Percentiles rank a stretch among this genome's conserved stretches.
phyloP scores from a whole-genome alignment of 768 basidiomycete genomes.

The Pisolithus microcarpus region DNA sequence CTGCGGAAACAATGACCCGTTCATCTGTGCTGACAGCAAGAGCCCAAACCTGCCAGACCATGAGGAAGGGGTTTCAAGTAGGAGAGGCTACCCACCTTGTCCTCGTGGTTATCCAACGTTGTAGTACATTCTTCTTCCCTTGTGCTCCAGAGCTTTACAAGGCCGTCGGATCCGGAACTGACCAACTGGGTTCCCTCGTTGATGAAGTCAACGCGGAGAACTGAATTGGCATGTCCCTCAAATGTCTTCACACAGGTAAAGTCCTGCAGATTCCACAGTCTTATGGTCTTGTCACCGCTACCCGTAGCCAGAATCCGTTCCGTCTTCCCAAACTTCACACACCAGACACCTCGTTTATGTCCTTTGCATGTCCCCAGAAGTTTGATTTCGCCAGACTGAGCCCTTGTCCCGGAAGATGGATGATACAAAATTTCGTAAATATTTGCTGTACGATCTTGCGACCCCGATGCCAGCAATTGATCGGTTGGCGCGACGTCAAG shows the following conservation, averaged over 20 bases:
- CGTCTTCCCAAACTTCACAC: conserved; percentile 76
- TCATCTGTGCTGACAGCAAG: conserved; percentile 79
- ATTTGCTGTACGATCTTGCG: conserved; percentile 93
- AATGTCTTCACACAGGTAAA: conserved; percentile 93
- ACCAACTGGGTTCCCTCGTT: conserved; percentile 79
- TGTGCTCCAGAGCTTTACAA: conserved; percentile 95
- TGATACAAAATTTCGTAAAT: conserved; percentile 70
- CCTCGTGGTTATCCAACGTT: conserved; percentile 96
- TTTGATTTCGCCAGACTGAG: conserved; percentile 62
- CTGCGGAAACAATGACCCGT: conserved; percentile 81
- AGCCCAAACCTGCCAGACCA: conserved; percentile 81
- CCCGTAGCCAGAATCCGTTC: conserved; percentile 87
- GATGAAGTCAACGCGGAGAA: conserved; percentile 87
- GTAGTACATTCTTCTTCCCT: conserved; percentile 78
- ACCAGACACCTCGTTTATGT: conserved; percentile 96
- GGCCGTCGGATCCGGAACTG: conserved; percentile 86
- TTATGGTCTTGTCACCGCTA: conserved; percentile 92
- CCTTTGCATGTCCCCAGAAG: conserved; percentile 87
- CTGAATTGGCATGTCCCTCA: conserved; percentile 97
- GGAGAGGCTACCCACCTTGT: conserved; percentile 57
- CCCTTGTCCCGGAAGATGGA: conserved; percentile 30
- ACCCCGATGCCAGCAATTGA: conserved; percentile 81
- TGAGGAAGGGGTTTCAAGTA: neutral
- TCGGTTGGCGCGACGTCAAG: conserved; percentile 91
- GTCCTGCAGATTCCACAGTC: conserved; percentile 90